Evolutionary conservation across 2,329 filamentous ascomycete genomes (phyloP), one percentile per base, ranked within the genome.

Genomic region (Sarocladium strictum): DNA sequence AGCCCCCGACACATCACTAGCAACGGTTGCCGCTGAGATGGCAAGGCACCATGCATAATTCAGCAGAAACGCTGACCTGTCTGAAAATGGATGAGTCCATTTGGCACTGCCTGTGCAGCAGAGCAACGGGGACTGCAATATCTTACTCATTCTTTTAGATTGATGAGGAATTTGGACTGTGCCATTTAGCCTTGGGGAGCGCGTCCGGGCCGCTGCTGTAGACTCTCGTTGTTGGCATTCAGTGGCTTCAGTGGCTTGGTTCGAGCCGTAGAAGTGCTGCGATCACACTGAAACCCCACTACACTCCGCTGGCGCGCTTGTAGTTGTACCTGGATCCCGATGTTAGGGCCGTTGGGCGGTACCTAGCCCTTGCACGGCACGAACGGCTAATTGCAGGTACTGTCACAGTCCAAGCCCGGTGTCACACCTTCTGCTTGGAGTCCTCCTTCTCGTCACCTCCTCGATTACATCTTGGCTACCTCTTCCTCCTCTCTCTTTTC

Each of bases 401-500:
- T 24, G 4, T 49, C 40, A 23, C 7, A 23, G 40, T 19, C 7
- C 43, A n/a, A 33, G 17, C 11, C 47, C 27, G 23, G 47, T 51
- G 47, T 51, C 27, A 51, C 47, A 51, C 27, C 27, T 51, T 51
- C 26, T 21, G 11, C 21, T 38, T 19, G 11, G 6, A 14, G 21
- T 49, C 43, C 21, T 3, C 35, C 47, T 47, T 47, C 23, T 37
- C 24, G 40, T 54, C 33, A 50, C 14, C 41, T 15, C 21, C 38
- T 37, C 47, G 17, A 19, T 21, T 23, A 23, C 33, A 45, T 26
- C 29, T 55, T 27, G 10, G 23, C 49, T 38, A 45, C 43, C 41
- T 54, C 41, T 47, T 57, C 50, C 54, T 56, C 33, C 53, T 56
- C 41, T 54, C 40, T 49, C 53, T 43, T 51, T 35, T 43, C 24